Evolutionary conservation across 106 monocot species (phyloP).

Genomic region (Iris macrosiphon): DNA sequence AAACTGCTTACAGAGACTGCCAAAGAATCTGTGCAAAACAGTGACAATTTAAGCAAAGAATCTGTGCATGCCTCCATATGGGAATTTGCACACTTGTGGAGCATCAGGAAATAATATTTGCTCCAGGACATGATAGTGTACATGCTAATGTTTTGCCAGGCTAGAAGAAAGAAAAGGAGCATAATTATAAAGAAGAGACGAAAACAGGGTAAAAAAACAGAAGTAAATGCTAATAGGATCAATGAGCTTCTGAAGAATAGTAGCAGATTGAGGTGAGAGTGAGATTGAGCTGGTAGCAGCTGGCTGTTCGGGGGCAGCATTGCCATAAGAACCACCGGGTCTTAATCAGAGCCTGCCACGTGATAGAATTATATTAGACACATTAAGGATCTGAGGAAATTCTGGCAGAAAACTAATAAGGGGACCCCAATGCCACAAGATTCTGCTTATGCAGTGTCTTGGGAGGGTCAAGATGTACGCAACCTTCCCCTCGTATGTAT

Average conservation of each 20-base stretch:
- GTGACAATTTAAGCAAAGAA: too few species aligned
- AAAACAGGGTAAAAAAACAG: not conserved
- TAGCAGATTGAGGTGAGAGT: not conserved
- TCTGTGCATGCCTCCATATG: constrained; percentile 2
- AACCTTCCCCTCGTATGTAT: too few species aligned
- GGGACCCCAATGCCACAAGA: not conserved
- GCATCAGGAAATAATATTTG: not conserved
- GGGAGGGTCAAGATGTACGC: too few species aligned
- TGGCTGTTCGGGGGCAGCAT: not conserved
- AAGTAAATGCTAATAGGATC: not conserved
- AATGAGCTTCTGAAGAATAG: not conserved
- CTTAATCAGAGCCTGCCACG: not conserved
- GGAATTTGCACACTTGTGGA: constrained; percentile 3
- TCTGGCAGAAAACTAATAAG: not conserved
- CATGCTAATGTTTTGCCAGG: constrained; percentile 1
- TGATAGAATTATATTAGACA: not conserved
- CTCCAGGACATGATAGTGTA: constrained; percentile 1
- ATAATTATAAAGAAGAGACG: not conserved
- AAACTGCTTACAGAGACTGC: too few species aligned
- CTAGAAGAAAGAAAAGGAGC: not conserved
- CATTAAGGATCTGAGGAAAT: not conserved
- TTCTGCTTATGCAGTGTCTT: too few species aligned
- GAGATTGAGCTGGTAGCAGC: not conserved
- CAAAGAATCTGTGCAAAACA: too few species aligned
- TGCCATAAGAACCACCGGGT: not conserved